Percentiles rank a stretch among this genome's conserved stretches.
Evolutionary conservation across 2,329 filamentous ascomycete genomes (phyloP).

Genomic region (Alternaria sp.): DNA sequence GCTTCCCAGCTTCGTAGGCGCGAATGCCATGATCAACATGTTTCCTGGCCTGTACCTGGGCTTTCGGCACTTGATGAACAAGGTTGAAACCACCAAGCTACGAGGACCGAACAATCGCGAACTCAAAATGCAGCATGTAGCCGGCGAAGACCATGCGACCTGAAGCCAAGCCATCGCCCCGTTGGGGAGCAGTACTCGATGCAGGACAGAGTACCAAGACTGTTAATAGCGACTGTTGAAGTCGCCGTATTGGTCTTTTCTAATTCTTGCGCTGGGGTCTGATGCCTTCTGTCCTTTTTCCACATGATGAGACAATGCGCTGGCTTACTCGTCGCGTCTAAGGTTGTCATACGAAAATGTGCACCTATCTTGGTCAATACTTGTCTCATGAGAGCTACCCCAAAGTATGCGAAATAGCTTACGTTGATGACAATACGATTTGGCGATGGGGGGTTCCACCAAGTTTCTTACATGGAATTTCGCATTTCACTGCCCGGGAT

Average conservation of each 20-base stretch:
- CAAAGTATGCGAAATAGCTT: too few relatives aligned
- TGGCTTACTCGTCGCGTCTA: fast-evolving
- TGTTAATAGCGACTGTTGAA: too few relatives aligned
- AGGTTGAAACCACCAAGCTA: not conserved
- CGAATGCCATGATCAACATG: not conserved
- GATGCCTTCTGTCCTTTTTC: too few relatives aligned
- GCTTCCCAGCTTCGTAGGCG: not conserved
- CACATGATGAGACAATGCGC: too few relatives aligned
- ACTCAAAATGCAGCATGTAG: not conserved
- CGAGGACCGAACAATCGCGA: not conserved
- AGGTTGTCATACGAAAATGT: too few relatives aligned
- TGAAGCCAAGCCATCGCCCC: too few relatives aligned
- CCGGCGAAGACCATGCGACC: too few relatives aligned
- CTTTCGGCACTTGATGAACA: not conserved
- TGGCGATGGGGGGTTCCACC: not conserved
- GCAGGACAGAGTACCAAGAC: too few relatives aligned
- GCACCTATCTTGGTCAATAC: too few relatives aligned
- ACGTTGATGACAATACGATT: not conserved
- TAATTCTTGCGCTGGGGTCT: too few relatives aligned
- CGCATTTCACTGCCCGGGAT: not conserved
- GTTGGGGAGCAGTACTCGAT: too few relatives aligned
- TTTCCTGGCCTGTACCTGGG: not conserved
- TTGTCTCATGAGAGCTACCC: too few relatives aligned
- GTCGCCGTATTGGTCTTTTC: fast-evolving
- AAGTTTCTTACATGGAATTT: not conserved